These are phyloP conservation scores for Lachnellula hyalina DNA, from an alignment of 2,329 filamentous ascomycete genomes.

Conservation along the genomic window DNA sequence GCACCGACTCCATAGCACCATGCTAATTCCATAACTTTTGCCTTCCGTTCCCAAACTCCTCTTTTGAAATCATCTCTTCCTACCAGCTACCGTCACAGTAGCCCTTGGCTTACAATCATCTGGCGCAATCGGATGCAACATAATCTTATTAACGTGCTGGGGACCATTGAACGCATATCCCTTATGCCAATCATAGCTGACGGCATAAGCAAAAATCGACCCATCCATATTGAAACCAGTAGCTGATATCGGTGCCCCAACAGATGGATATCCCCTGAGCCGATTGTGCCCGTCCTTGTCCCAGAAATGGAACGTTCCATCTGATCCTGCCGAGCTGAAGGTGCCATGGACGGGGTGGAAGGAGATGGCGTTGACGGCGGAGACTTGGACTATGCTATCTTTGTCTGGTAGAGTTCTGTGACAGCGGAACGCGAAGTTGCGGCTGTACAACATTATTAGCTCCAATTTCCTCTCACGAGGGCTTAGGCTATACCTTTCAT, in stretches of 20 bases:
- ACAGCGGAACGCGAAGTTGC: constrained; percentile 97
- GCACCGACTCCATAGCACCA: not conserved
- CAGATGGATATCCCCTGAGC: constrained; percentile 78
- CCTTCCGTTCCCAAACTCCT: not conserved
- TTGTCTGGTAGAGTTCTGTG: constrained; percentile 71
- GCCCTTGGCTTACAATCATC: constrained; percentile 50
- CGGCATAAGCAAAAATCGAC: constrained; percentile 75
- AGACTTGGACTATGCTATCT: constrained; percentile 72
- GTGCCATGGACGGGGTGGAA: constrained; percentile 94
- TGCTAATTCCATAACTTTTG: not conserved
- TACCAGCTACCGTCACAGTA: not conserved
- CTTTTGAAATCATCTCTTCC: not conserved
- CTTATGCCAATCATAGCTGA: constrained; percentile 97
- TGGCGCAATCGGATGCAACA: constrained; percentile 66
- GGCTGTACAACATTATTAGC: constrained; percentile 37
- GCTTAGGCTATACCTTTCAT: constrained; percentile 51
- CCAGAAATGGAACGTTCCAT: constrained; percentile 94
- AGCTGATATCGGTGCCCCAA: constrained; percentile 80
- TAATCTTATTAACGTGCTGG: constrained; percentile 67
- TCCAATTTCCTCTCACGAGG: not conserved
- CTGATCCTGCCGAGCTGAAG: constrained; percentile 86
- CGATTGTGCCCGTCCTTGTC: constrained; percentile 83
- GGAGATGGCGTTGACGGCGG: constrained; percentile 89
- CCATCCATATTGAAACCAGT: constrained; percentile 83
- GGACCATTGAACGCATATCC: constrained; percentile 81